A percentile compares a stretch with the other conserved stretches of the same genome.
Evolutionary conservation across 345 rosid genomes (phyloP).

Genomic region (Geranium brycei): DNA sequence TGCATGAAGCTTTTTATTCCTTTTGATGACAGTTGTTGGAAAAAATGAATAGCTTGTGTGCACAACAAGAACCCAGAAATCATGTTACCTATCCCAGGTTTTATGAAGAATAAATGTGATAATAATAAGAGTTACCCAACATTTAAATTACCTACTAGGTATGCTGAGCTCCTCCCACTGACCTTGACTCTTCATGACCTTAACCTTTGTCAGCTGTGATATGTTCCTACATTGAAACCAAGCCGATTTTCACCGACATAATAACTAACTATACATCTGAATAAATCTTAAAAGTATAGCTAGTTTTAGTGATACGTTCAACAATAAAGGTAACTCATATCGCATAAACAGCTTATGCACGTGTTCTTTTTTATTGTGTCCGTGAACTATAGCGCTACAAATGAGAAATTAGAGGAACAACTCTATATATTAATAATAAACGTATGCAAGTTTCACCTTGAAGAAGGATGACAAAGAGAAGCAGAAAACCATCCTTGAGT

Average conservation of each 20-base stretch:
- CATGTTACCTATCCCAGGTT: background rate
- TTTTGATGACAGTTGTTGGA: too few relatives aligned
- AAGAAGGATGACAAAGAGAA: conserved; percentile 42
- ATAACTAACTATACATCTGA: background rate
- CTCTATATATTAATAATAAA: too few relatives aligned
- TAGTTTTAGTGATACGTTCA: background rate
- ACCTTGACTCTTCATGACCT: conserved; percentile 36
- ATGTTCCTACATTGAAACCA: conserved; percentile 32
- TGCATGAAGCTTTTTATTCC: background rate
- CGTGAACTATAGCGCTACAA: too few relatives aligned
- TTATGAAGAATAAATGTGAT: too few relatives aligned
- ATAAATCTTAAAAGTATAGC: background rate
- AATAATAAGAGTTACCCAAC: too few relatives aligned
- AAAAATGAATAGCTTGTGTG: background rate
- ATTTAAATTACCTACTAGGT: conserved; percentile 31
- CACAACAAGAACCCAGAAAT: background rate
- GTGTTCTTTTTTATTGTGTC: too few relatives aligned
- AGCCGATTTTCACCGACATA: conserved; percentile 1
- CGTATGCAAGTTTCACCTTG: conserved; percentile 24
- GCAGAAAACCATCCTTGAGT: conserved; percentile 57
- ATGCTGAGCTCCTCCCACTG: conserved; percentile 50
- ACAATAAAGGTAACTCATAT: background rate
- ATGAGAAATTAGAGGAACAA: too few relatives aligned
- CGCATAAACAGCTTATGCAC: background rate
- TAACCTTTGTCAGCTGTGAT: conserved; percentile 45